Conservation (phyloP, 2,329 filamentous ascomycete species). For the Epichloe sibirici region DNA sequence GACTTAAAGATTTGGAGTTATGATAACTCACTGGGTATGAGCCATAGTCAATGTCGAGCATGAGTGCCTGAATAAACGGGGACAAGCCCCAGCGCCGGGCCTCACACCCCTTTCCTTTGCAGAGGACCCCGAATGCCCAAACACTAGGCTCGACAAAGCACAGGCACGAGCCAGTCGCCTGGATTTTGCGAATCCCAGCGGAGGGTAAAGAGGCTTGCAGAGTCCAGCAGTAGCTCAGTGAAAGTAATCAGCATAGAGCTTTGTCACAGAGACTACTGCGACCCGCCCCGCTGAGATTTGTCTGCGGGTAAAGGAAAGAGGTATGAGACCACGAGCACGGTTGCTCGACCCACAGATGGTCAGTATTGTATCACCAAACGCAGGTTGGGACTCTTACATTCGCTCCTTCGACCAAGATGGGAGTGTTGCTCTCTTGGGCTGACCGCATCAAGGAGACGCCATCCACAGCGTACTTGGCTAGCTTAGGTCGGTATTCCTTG, state of each 20-base stretch:
- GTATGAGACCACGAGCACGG: slow-evolving; percentile 10
- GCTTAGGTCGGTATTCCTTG: slow-evolving; percentile 42
- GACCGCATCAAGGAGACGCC: slow-evolving; percentile 50
- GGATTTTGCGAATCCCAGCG: too few species aligned
- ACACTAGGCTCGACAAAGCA: too few species aligned
- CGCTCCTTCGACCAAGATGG: slow-evolving; percentile 57
- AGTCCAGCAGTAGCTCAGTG: too few species aligned
- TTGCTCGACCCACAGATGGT: slow-evolving; percentile 8
- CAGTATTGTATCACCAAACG: too few species aligned
- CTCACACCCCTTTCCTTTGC: slow-evolving; percentile 9
- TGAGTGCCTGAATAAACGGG: slow-evolving; percentile 29
- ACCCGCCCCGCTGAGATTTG: neutral
- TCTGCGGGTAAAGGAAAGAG: slow-evolving; percentile 10
- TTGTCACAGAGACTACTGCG: neutral
- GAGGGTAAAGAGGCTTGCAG: too few species aligned
- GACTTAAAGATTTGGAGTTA: neutral
- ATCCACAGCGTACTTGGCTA: slow-evolving; percentile 51
- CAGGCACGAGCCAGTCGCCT: too few species aligned
- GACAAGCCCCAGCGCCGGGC: slow-evolving; percentile 10
- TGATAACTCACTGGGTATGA: slow-evolving; percentile 18
- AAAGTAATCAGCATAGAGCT: neutral
- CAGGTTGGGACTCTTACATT: slow-evolving; percentile 10
- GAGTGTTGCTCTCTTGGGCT: slow-evolving; percentile 44
- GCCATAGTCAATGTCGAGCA: slow-evolving; percentile 52
- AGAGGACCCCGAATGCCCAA: too few species aligned